These are phyloP conservation scores for Pyrenula massariospora DNA, from an alignment of 495 filamentous ascomycete genomes.

Conservation along the genomic window DNA sequence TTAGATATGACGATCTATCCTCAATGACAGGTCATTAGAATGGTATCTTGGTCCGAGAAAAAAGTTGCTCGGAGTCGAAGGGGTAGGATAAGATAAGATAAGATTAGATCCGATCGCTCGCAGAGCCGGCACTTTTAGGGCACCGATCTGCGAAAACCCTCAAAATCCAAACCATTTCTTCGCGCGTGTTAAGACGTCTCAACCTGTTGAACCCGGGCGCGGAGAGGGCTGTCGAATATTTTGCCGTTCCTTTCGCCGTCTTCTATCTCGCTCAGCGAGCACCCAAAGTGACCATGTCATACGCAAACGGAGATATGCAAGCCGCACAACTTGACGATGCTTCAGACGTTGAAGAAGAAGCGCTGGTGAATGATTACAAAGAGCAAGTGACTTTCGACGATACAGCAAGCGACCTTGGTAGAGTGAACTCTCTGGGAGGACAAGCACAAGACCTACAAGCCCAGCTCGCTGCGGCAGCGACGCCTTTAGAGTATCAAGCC, in stretches of 20 bases:
- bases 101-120: background rate
- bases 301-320: background rate
- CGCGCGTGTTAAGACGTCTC: too few relatives aligned
- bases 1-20: too few relatives aligned
- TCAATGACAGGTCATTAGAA: too few relatives aligned
- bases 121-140: too few relatives aligned
- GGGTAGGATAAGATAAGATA: background rate
- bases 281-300: background rate
- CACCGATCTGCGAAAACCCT: background rate
- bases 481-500: constrained; percentile 89
- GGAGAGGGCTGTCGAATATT: too few relatives aligned
- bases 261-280: too few relatives aligned
- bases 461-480: constrained; percentile 77
- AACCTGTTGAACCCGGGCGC: too few relatives aligned
- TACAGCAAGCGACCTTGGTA: constrained; percentile 66
- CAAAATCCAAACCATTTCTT: too few relatives aligned
- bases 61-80: too few relatives aligned
- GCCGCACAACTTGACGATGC: constrained; percentile 49
- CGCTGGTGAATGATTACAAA: constrained; percentile 83
- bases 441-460: constrained; percentile 76
- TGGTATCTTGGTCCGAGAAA: too few relatives aligned
- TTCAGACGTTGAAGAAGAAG: constrained; percentile 89
- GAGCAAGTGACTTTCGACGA: constrained; percentile 90
- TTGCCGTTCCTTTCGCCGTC: too few relatives aligned
- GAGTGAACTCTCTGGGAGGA: constrained; percentile 39